These are phyloP conservation scores for Garcia nutans DNA, from an alignment of 345 rosid genomes.

Conservation along the genomic window DNA sequence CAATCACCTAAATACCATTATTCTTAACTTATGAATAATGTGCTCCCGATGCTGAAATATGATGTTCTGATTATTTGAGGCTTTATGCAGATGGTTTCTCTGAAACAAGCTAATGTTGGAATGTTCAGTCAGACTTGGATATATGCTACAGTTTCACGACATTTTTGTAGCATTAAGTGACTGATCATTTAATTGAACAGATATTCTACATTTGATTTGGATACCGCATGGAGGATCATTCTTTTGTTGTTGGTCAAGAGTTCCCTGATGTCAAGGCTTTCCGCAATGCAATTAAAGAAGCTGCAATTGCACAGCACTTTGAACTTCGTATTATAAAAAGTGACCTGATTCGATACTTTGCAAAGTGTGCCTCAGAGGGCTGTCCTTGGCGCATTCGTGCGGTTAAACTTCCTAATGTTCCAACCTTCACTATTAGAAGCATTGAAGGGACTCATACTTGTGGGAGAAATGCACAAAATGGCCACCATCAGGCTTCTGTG, in stretches of 20 bases:
- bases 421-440: constrained; percentile 52
- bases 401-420: constrained; percentile 47
- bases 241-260: constrained; percentile 51
- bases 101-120: not conserved
- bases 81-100: constrained; percentile 9
- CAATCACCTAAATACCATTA: not conserved
- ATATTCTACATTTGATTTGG: constrained; percentile 15
- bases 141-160: not conserved
- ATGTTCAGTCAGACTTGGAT: not conserved
- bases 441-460: constrained; percentile 52
- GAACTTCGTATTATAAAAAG: constrained; percentile 55
- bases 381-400: constrained; percentile 62
- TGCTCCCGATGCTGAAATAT: not conserved
- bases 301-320: constrained; percentile 57
- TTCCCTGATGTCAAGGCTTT: constrained; percentile 60
- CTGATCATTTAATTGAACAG: not conserved
- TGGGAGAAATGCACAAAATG: constrained; percentile 47
- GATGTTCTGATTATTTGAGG: constrained; percentile 4
- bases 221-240: constrained; percentile 36
- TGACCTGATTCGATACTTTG: constrained; percentile 50
- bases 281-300: constrained; percentile 53
- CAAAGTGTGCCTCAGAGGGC: constrained; percentile 57
- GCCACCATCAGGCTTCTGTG: constrained; percentile 63
- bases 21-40: not conserved
- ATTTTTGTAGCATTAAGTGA: not conserved